Evolutionary conservation across 148 eudicot genomes (phyloP).

Genomic region (Pharnaceum exiguum): DNA sequence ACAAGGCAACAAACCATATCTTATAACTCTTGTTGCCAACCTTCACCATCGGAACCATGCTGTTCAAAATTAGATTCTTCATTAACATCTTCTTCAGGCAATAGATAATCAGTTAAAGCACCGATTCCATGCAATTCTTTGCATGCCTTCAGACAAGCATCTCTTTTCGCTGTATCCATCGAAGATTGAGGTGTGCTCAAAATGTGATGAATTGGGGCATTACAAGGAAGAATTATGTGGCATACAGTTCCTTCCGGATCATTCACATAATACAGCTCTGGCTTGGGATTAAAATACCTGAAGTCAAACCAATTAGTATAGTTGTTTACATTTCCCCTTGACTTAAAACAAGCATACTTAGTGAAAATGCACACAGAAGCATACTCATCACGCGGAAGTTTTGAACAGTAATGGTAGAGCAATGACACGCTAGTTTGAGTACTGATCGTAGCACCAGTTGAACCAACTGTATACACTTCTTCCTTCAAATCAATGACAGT

Average conservation of each 20-base stretch:
- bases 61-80: constrained; percentile 34
- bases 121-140: constrained; percentile 75
- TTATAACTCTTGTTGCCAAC: constrained; percentile 23
- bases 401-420: constrained; percentile 87
- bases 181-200: constrained; percentile 63
- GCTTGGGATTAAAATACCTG: constrained; percentile 79
- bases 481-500: constrained; percentile 33
- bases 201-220: constrained; percentile 78
- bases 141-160: constrained; percentile 95
- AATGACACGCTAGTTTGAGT: constrained; percentile 58
- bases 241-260: constrained; percentile 74
- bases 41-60: constrained; percentile 69
- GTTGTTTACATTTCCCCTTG: neutral
- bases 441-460: constrained; percentile 95
- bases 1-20: neutral
- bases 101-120: constrained; percentile 78
- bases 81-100: constrained; percentile 66
- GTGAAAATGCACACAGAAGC: constrained; percentile 16
- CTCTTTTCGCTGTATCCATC: constrained; percentile 71
- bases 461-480: constrained; percentile 59
- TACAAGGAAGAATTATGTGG: constrained; percentile 71
- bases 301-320: constrained; percentile 7
- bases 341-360: neutral
- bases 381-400: constrained; percentile 97
- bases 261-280: constrained; percentile 52